Evolutionary conservation across 768 basidiomycete species (phyloP).

Genomic region (Pisolithus orientalis): DNA sequence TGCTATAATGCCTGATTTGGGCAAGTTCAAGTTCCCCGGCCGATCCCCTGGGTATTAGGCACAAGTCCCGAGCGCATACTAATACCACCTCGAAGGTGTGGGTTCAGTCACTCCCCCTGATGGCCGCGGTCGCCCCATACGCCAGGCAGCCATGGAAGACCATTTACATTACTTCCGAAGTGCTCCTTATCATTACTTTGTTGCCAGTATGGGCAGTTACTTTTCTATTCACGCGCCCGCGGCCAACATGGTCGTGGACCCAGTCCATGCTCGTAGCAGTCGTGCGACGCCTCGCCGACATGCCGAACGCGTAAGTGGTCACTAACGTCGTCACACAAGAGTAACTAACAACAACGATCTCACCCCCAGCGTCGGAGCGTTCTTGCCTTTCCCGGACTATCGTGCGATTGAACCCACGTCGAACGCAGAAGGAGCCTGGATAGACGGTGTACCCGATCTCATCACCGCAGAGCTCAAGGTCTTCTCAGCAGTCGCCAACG

Average conservation of each 20-base stretch:
- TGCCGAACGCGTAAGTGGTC: background rate
- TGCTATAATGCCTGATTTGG: too few species aligned
- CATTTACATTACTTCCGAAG: background rate
- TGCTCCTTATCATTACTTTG: background rate
- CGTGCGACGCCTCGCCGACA: background rate
- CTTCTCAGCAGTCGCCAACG: constrained; percentile 7
- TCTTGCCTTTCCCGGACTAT: background rate
- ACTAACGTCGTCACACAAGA: too few species aligned
- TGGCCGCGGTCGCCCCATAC: too few species aligned
- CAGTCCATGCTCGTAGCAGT: background rate
- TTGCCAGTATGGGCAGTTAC: background rate
- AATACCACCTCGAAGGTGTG: too few species aligned
- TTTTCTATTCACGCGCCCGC: background rate
- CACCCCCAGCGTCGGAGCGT: background rate
- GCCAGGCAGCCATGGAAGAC: background rate
- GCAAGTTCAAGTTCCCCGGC: too few species aligned
- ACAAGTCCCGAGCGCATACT: too few species aligned
- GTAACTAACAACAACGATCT: too few species aligned
- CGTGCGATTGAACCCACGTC: background rate
- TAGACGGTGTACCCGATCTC: constrained; percentile 19
- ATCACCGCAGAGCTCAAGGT: constrained; percentile 19
- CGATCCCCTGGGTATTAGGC: too few species aligned
- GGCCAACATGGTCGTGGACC: background rate
- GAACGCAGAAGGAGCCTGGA: constrained; percentile 18
- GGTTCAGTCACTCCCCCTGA: too few species aligned